Evolutionary conservation across 2,329 filamentous ascomycete species (phyloP).

Genomic region (Diplodia seriata): DNA sequence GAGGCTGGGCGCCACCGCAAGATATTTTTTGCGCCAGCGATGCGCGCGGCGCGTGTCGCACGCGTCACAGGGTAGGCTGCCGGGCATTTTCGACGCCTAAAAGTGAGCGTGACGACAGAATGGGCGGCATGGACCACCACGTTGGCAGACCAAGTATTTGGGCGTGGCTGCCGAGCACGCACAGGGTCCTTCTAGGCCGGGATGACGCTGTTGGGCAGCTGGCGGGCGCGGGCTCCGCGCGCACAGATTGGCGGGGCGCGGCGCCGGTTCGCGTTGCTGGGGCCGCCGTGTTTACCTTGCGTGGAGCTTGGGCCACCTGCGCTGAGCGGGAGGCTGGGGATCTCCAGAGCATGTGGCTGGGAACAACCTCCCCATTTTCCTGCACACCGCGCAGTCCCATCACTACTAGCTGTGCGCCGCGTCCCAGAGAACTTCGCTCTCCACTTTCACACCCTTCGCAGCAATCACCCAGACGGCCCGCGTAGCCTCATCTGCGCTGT

Average conservation of each 20-base stretch:
- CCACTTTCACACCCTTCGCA: conserved; percentile 28
- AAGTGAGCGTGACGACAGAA: not conserved
- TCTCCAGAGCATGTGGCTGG: conserved; percentile 22
- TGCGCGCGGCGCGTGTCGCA: not conserved
- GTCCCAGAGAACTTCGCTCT: conserved; percentile 21
- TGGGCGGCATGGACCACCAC: not conserved
- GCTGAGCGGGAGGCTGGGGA: conserved; percentile 18
- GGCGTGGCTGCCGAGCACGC: not conserved
- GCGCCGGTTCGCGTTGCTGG: conserved; percentile 9
- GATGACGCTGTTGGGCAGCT: conserved; percentile 11
- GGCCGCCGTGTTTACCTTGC: conserved; percentile 28
- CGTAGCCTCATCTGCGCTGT: conserved; percentile 8
- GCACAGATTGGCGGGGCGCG: conserved; percentile 26
- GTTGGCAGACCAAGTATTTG: not conserved
- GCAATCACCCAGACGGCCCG: conserved; percentile 5
- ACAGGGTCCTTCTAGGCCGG: not conserved
- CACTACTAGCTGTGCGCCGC: conserved; percentile 25
- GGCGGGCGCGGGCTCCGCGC: conserved; percentile 1
- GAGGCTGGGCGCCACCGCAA: conserved; percentile 1
- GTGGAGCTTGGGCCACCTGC: not conserved
- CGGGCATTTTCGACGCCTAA: not conserved
- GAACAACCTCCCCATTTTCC: conserved; percentile 30
- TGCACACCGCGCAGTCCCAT: conserved; percentile 24
- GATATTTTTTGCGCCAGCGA: not conserved
- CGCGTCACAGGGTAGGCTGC: conserved; percentile 3